A percentile compares a stretch with the other conserved stretches of the same genome.
Conservation (phyloP, 768 basidiomycete species). For the Infundibulicybe gibba region DNA sequence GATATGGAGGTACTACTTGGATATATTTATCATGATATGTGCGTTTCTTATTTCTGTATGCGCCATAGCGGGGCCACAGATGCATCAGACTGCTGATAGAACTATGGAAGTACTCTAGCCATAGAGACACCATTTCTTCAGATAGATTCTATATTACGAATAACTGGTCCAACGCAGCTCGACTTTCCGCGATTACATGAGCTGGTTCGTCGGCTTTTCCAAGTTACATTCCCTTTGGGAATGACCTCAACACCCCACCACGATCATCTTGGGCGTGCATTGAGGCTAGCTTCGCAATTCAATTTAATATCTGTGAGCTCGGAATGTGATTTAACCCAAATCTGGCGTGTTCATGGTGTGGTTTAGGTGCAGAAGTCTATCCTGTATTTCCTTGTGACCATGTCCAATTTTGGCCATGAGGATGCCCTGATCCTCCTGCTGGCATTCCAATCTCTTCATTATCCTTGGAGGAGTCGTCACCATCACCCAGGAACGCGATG, state of each 20-base stretch:
- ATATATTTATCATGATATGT: conserved; percentile 69
- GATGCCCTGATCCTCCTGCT: conserved; percentile 11
- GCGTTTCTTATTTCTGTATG: conserved; percentile 24
- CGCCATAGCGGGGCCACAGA: background rate
- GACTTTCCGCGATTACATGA: conserved; percentile 53
- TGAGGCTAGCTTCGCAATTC: conserved; percentile 47
- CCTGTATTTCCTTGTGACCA: conserved; percentile 61
- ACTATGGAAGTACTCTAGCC: conserved; percentile 41
- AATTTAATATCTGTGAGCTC: conserved; percentile 43
- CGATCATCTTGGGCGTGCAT: conserved; percentile 46
- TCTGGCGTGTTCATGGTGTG: background rate
- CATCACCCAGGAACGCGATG: background rate
- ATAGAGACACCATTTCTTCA: conserved; percentile 38
- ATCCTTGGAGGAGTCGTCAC: background rate
- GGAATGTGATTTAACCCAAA: conserved; percentile 4
- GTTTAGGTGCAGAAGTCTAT: conserved; percentile 57
- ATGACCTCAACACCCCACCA: conserved; percentile 39
- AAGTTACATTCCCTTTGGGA: conserved; percentile 45
- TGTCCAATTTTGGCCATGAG: conserved; percentile 49
- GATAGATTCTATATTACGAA: conserved; percentile 53
- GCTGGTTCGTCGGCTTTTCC: conserved; percentile 37
- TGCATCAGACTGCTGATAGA: background rate
- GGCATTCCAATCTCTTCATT: conserved; percentile 4
- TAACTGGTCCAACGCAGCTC: conserved; percentile 51
- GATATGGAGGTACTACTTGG: conserved; percentile 59